These are phyloP conservation scores for Fermentozyma sake DNA, from an alignment of 1,139 yeast genomes.

Conservation along the genomic window DNA sequence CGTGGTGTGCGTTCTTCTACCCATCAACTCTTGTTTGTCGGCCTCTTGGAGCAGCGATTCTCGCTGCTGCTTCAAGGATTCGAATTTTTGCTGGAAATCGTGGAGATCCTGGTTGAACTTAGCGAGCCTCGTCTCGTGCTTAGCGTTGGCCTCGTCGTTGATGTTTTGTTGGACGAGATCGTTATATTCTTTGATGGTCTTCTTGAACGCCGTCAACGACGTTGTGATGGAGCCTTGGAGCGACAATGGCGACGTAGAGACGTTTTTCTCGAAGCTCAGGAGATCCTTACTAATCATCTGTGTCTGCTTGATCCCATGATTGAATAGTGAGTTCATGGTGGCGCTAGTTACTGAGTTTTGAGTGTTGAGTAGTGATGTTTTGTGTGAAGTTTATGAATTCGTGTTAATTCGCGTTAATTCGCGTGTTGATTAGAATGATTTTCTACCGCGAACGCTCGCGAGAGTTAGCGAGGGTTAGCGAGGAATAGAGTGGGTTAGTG, in stretches of 20 bases:
- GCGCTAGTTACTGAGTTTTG: no score
- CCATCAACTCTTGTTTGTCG: slow-evolving; percentile 57
- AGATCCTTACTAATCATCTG: slow-evolving; percentile 68
- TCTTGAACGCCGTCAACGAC: slow-evolving; percentile 66
- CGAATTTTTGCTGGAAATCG: slow-evolving; percentile 56
- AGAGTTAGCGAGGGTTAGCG: no score
- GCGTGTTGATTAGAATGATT: no score
- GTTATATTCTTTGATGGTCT: slow-evolving; percentile 75
- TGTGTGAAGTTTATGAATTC: no score
- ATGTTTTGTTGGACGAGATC: slow-evolving; percentile 60
- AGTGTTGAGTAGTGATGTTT: no score
- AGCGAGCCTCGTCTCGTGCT: slow-evolving; percentile 59
- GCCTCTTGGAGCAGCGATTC: slow-evolving; percentile 54
- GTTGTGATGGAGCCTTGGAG: slow-evolving; percentile 83
- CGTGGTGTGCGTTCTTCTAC: slow-evolving; percentile 39
- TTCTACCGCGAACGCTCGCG: no score
- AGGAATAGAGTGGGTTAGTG: no score
- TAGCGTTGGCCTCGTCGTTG: slow-evolving; percentile 52
- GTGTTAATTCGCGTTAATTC: no score
- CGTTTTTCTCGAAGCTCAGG: slow-evolving; percentile 58
- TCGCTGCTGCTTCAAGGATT: slow-evolving; percentile 57
- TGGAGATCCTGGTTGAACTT: slow-evolving; percentile 58
- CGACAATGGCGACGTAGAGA: slow-evolving; percentile 68
- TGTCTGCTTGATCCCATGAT: slow-evolving; percentile 85
- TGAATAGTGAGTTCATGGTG: slow-evolving; percentile 69